Evolutionary conservation across 805 yeast genomes (phyloP), one percentile per base, ranked within the genome.

Genomic region (Suhomyces emberorum): DNA sequence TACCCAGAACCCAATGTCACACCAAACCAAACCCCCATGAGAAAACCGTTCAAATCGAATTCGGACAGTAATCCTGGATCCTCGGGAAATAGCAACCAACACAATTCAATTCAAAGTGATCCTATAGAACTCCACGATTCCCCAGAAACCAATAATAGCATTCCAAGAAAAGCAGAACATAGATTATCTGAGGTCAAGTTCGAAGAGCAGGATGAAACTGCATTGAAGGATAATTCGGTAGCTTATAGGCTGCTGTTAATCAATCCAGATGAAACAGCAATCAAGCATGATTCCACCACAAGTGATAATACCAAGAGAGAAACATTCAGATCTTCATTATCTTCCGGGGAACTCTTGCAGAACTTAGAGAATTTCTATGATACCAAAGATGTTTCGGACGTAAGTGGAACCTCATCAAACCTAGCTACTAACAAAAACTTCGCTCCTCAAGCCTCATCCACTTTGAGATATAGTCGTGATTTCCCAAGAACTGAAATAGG

Each of bases 311-410:
- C 27, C 15, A 29, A 35, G 32, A 28, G 43, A 17, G 35, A 41
- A 29, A 35, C 44, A 12, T n/a, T 46, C 15, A 36, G 55, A 23
- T 45, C 51, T 7, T 52, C 59, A 26, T 28, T 57, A 32, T 54
- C 61, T 4, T 51, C 60, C 1, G 65, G 64, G 3, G 67, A 61
- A 42, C 44, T 65, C 32, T 39, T 61, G 30, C 35, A 39, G 38
- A 47, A 51, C 41, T 37, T 60, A 40, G 63, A 43, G 21, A 30
- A 30, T 12, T 44, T 24, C 30, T 28, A 37, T 25, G 38, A 41
- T 15, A 41, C 38, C 16, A 29, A 27, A 16, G 21, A 32, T 7
- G 10, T 12, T 7, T 14, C 28, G 15, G 9, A 16, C 7, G 7
- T 17, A 15, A 29, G 25, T 19, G 25, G 17, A 19, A 29, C 22